Evolutionary conservation across 345 rosid genomes (phyloP).

Genomic region (Eucalyptus pumila): DNA sequence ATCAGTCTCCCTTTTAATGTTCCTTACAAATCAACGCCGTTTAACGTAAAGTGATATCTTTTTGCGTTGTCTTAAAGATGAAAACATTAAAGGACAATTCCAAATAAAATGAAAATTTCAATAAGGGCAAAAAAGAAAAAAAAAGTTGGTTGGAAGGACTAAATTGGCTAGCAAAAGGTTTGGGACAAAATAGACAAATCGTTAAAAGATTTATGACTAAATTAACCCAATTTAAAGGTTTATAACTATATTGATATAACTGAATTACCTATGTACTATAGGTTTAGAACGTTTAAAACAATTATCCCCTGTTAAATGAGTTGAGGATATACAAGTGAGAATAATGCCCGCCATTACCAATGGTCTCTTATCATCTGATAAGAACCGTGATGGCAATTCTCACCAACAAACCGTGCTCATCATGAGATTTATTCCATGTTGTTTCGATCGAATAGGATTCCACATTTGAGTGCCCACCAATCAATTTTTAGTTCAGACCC

Average conservation of each 20-base stretch:
- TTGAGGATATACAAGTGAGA: background rate
- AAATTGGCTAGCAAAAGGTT: too few species aligned
- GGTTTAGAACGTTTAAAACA: too few species aligned
- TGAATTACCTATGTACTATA: too few species aligned
- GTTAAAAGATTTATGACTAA: background rate
- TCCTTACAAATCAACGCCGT: background rate
- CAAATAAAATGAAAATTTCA: background rate
- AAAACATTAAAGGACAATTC: background rate
- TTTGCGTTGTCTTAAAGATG: background rate
- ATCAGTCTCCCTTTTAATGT: background rate
- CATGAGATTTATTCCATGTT: background rate
- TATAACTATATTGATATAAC: background rate
- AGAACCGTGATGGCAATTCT: background rate
- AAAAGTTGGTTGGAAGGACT: too few species aligned
- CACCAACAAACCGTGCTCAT: background rate
- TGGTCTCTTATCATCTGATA: background rate
- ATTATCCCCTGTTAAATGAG: background rate
- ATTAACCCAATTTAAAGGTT: fast-evolving
- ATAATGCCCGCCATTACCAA: background rate
- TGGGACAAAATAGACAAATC: too few species aligned
- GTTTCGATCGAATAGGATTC: background rate
- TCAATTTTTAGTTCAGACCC: background rate
- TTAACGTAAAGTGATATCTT: background rate
- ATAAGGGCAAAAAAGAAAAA: too few species aligned
- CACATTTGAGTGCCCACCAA: background rate